Base-by-base conservation (phyloP, 1,139 yeast species). In the Debaryomyces sp. region DNA sequence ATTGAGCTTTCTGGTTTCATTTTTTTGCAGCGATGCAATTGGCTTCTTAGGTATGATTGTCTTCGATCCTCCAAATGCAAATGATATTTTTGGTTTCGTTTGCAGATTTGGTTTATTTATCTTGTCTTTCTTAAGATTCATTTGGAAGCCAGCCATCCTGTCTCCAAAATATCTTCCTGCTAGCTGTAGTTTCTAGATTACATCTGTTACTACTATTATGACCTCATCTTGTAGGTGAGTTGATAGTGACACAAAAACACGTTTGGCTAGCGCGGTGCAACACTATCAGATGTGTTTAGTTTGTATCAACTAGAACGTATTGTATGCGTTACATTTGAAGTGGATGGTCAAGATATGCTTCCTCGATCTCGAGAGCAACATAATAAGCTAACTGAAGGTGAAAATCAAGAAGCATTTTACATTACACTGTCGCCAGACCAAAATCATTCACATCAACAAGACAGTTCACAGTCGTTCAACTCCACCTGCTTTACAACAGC, bases 51-150 rank as follows among this genome's bases (percentile, higher is more conserved):
- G 35, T 22, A 22, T 18, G 6, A 22, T 10, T 2, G 44, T 13
- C 23, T 10, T 43, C 22, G 29, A n/a, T 5, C 40, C 43, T 8
- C 47, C 45, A 27, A 46, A 39, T 6, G 49, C 41, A 39, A 46
- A 42, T 3, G 45, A 39, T 24, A 41, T 41, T 18, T 41, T 45
- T 8, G 48, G 48, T 29, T 48, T 45, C 9, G 38, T 18, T 7
- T 18, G 43, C 13, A 13, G 33, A 17, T 21, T 30, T 4, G 36
- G 36, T 13, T 41, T 41, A 13, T 18, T 30, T 13, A 41, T 21
- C 42, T 41, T 48, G 43, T 50, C 52, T 37, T 47, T 56, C 53
- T 57, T 66, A 48, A 68, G 55, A 43, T 59, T 69, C 24, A 70
- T 53, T 57, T 59, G 66, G 43, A 68, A 61, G 21, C 71, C 67